Percentiles rank a stretch among this genome's conserved stretches.
phyloP scores from a whole-genome alignment of 225 moss, liverwort and hornwort species.

The Marchantia polymorpha region DNA sequence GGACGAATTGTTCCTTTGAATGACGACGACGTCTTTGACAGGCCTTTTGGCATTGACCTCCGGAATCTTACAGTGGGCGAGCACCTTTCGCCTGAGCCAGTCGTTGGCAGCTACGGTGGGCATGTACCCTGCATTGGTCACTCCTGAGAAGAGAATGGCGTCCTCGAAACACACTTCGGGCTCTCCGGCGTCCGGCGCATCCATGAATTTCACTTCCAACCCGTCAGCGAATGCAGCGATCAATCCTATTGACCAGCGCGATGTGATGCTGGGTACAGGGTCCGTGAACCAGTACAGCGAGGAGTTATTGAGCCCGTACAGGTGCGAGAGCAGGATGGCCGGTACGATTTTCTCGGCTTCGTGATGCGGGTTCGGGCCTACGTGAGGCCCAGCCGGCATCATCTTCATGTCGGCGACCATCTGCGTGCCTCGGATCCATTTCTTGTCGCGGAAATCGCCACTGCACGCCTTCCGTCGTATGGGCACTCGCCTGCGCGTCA shows the following conservation, averaged over 20 bases:
- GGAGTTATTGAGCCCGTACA: conserved; percentile 71
- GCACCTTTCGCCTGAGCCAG: conserved; percentile 74
- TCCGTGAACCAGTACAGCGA: conserved; percentile 84
- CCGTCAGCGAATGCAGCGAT: conserved; percentile 58
- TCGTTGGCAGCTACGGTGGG: conserved; percentile 66
- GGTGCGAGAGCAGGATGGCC: conserved; percentile 76
- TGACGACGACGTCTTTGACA: conserved; percentile 57
- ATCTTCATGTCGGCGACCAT: conserved; percentile 98
- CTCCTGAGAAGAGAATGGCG: conserved; percentile 78
- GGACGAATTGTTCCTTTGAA: conserved; percentile 75
- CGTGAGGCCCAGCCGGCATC: conserved; percentile 76
- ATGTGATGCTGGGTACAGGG: conserved; percentile 55
- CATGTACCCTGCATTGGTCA: conserved; percentile 91
- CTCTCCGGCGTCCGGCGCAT: conserved; percentile 56
- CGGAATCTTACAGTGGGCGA: conserved; percentile 69
- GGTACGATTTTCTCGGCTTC: conserved; percentile 96
- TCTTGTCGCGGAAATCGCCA: background rate
- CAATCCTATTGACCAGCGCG: conserved; percentile 77
- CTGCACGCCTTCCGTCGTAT: conserved; percentile 12
- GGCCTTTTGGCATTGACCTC: conserved; percentile 57
- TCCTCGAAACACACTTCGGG: conserved; percentile 87
- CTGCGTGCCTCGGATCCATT: conserved; percentile 76
- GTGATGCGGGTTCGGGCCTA: conserved; percentile 93
- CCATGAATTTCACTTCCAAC: conserved; percentile 67
- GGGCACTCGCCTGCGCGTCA: conserved; percentile 30